A percentile compares a stretch with the other conserved stretches of the same genome.
These are phyloP conservation scores for Volvariella surrecta DNA, from an alignment of 1,284 basidiomycete species.

Conservation along the genomic window DNA sequence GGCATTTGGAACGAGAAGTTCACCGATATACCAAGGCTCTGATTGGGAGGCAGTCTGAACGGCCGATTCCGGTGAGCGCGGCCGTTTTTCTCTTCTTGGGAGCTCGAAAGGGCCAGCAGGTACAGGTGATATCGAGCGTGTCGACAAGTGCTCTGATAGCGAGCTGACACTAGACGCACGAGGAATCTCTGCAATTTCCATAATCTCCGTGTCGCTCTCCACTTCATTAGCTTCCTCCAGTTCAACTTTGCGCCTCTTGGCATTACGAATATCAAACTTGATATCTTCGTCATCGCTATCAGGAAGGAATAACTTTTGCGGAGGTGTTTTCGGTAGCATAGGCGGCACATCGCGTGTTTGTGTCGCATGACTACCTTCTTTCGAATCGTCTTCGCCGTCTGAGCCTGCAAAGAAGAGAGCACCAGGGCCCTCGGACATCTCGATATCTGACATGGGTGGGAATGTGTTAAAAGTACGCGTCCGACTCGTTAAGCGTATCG, in stretches of 20 bases:
- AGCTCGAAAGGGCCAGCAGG: too few species aligned
- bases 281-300: slow-evolving; percentile 49
- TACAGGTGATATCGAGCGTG: slow-evolving; percentile 14
- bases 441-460: slow-evolving; percentile 20
- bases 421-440: slow-evolving; percentile 21
- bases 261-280: slow-evolving; percentile 1
- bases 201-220: slow-evolving; percentile 16
- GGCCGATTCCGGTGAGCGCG: slow-evolving; percentile 6
- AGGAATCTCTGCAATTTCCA: slow-evolving; percentile 21
- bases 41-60: slow-evolving; percentile 14
- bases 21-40: slow-evolving; percentile 48
- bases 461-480: slow-evolving; percentile 14
- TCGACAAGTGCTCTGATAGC: slow-evolving; percentile 16
- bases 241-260: slow-evolving; percentile 11
- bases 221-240: background rate
- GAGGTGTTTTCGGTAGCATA: background rate
- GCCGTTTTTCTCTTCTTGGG: too few species aligned
- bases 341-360: slow-evolving; percentile 11
- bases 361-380: slow-evolving; percentile 8
- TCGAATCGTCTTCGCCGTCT: slow-evolving; percentile 32
- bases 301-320: slow-evolving; percentile 41
- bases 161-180: slow-evolving; percentile 35
- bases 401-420: slow-evolving; percentile 41
- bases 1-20: slow-evolving; percentile 65
- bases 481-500: slow-evolving; percentile 2